Conservation (phyloP, 2,329 filamentous ascomycete species). For the Fusarium paranaense region DNA sequence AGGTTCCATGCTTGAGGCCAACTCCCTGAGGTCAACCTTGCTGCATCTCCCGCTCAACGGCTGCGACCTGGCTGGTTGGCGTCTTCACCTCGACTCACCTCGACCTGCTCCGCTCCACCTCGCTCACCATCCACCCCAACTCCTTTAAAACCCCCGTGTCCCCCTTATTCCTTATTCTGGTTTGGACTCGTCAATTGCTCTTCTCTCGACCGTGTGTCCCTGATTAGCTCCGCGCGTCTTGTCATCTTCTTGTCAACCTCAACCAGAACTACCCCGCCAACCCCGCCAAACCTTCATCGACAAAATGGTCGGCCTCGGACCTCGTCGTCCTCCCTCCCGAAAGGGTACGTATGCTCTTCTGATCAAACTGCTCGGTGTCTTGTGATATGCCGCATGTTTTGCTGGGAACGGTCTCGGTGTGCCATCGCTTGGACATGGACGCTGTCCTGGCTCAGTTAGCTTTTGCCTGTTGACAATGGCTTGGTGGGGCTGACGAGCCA, state of each 20-base stretch:
- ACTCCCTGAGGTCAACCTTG: neutral
- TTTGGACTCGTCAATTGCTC: constrained; percentile 15
- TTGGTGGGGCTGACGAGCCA: constrained; percentile 24
- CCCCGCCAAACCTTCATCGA: constrained; percentile 47
- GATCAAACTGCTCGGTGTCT: neutral
- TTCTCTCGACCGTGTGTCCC: constrained; percentile 6
- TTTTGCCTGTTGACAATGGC: constrained; percentile 17
- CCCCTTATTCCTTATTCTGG: constrained; percentile 15
- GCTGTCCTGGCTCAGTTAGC: constrained; percentile 5
- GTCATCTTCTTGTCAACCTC: constrained; percentile 21
- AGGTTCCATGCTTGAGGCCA: neutral
- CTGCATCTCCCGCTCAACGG: constrained; percentile 35
- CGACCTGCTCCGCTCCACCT: constrained; percentile 41
- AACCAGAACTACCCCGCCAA: constrained; percentile 51
- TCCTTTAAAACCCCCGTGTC: constrained; percentile 41
- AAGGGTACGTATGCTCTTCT: constrained; percentile 71
- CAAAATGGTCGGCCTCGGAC: constrained; percentile 65
- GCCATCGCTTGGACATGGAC: neutral
- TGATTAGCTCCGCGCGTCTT: neutral
- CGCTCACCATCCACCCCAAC: constrained; percentile 36
- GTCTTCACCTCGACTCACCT: constrained; percentile 36
- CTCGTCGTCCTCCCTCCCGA: constrained; percentile 62
- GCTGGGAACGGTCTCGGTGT: neutral
- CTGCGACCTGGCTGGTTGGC: constrained; percentile 22
- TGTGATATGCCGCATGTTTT: neutral